A percentile compares a stretch with the other conserved stretches of the same genome.
phyloP scores from a whole-genome alignment of 1,284 basidiomycete species.

The Ustilago hordei region DNA sequence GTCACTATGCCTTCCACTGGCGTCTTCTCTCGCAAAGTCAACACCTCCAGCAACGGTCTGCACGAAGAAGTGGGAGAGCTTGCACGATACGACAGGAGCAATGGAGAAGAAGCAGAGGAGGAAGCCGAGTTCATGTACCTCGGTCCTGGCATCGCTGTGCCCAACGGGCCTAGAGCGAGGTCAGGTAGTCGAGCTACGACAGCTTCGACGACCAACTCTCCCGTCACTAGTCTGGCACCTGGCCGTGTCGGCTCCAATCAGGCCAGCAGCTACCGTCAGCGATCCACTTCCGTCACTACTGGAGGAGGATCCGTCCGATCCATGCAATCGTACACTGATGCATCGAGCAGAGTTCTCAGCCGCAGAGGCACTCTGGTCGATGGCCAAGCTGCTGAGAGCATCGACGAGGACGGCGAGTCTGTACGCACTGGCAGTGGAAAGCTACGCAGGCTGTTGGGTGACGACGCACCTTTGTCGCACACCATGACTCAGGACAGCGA shows the following conservation, averaged over 20 bases:
- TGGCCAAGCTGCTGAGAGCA: conserved; percentile 23
- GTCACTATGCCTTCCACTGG: conserved; percentile 35
- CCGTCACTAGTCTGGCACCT: conserved; percentile 35
- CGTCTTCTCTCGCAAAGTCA: conserved; percentile 37
- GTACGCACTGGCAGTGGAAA: conserved; percentile 29
- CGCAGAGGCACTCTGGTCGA: conserved; percentile 49
- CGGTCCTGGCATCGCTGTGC: conserved; percentile 60
- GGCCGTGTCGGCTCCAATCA: conserved; percentile 19
- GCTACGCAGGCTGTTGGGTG: conserved; percentile 78
- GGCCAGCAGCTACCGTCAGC: conserved; percentile 36
- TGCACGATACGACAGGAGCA: conserved; percentile 24
- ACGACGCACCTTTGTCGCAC: conserved; percentile 72
- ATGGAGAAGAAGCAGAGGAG: conserved; percentile 29
- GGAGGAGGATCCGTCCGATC: conserved; percentile 42
- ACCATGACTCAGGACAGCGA: conserved; percentile 46
- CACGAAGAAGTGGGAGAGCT: conserved; percentile 46
- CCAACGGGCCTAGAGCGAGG: conserved; percentile 52
- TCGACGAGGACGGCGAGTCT: conserved; percentile 46
- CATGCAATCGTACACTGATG: conserved; percentile 33
- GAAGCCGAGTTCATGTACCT: conserved; percentile 59
- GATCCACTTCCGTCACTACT: conserved; percentile 57
- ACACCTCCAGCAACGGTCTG: conserved; percentile 42
- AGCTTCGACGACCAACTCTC: conserved; percentile 31
- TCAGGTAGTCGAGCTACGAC: conserved; percentile 26
- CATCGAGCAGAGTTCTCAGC: conserved; percentile 24